Conservation (phyloP, 2,329 filamentous ascomycete species). For the Thelonectria blattea region DNA sequence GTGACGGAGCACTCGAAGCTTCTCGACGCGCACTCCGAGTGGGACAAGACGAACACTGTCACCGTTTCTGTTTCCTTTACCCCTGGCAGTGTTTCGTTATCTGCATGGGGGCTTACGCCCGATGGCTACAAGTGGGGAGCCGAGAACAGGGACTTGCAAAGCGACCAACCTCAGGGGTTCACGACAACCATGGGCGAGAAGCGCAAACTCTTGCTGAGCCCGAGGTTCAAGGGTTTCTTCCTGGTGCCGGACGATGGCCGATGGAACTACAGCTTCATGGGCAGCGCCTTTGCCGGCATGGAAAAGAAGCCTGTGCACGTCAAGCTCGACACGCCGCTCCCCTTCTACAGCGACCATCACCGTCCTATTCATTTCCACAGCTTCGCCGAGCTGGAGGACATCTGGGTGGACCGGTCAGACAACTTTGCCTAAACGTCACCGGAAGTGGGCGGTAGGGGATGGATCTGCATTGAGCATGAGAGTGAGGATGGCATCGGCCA, state of each 20-base stretch:
- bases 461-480: constrained; percentile 13
- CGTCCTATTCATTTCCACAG: constrained; percentile 95
- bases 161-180: constrained; percentile 94
- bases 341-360: constrained; percentile 93
- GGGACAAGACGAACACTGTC: constrained; percentile 83
- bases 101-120: constrained; percentile 91
- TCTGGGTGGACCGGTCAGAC: constrained; percentile 91
- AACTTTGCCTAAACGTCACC: constrained; percentile 76
- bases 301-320: constrained; percentile 93
- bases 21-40: constrained; percentile 74
- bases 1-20: constrained; percentile 93
- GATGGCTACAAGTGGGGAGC: constrained; percentile 96
- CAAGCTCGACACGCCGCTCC: constrained; percentile 87
- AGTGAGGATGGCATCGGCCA: constrained; percentile 10
- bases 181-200: constrained; percentile 92
- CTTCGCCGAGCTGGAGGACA: constrained; percentile 96
- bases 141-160: constrained; percentile 91
- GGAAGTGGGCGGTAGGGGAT: constrained; percentile 3
- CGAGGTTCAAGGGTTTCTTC: constrained; percentile 95
- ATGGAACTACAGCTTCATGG: constrained; percentile 99
- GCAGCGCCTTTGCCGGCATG: constrained; percentile 81
- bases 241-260: constrained; percentile 86
- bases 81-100: constrained; percentile 91
- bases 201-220: constrained; percentile 89
- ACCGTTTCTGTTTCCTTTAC: constrained; percentile 97